These are phyloP conservation scores for Magnaporthiopsis poae DNA, from an alignment of 2,329 filamentous ascomycete genomes.

Conservation along the genomic window DNA sequence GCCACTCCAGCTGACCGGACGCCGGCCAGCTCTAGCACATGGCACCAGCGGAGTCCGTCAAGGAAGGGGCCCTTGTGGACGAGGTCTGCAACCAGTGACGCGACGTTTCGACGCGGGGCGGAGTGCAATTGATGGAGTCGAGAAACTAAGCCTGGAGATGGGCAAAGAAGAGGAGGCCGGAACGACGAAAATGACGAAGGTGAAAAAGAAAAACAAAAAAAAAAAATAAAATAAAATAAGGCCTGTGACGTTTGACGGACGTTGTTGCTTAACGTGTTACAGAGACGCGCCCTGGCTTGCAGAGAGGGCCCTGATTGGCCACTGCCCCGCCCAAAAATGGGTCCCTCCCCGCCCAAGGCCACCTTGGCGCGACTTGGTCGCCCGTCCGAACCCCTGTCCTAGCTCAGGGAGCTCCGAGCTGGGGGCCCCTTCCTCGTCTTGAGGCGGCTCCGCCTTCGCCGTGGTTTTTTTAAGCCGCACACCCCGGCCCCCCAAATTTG, in stretches of 20 bases:
- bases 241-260: slow-evolving; percentile 31
- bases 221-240: slow-evolving; percentile 14
- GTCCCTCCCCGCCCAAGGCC: neutral
- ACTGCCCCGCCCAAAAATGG: slow-evolving; percentile 6
- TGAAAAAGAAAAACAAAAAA: too few species aligned
- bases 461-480: neutral
- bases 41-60: neutral
- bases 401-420: slow-evolving; percentile 2
- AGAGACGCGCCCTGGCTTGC: slow-evolving; percentile 24
- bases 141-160: neutral
- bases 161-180: too few species aligned
- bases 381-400: slow-evolving; percentile 7
- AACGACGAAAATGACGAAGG: too few species aligned
- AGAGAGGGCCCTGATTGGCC: slow-evolving; percentile 21
- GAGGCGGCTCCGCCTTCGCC: neutral
- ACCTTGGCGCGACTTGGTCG: neutral
- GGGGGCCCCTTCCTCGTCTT: neutral
- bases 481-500: neutral
- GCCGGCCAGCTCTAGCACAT: neutral
- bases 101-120: neutral
- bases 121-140: neutral
- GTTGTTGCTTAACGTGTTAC: slow-evolving; percentile 30
- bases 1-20: neutral
- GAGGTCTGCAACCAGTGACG: neutral
- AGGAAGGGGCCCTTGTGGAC: neutral